Percentiles rank a stretch among this genome's conserved stretches.
Evolutionary conservation across 495 filamentous ascomycete species (phyloP).

Genomic region (Tuber aestivum): DNA sequence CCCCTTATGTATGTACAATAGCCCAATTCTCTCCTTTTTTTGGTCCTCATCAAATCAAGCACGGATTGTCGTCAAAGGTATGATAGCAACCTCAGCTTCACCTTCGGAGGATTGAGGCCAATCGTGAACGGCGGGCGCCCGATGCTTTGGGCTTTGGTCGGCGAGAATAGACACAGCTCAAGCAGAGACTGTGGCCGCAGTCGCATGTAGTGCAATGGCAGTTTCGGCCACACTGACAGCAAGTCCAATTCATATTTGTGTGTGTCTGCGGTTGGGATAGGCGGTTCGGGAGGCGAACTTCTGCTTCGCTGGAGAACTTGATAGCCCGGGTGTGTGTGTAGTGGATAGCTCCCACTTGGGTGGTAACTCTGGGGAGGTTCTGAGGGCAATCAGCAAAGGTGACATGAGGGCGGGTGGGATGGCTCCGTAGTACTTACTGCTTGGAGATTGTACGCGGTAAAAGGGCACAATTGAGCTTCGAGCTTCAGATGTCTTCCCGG

Average conservation of each 20-base stretch:
- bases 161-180: slow-evolving; percentile 40
- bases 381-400: not conserved
- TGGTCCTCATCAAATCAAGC: not conserved
- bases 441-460: not conserved
- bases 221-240: slow-evolving; percentile 36
- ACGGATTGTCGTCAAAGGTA: not conserved
- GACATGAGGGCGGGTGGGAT: not conserved
- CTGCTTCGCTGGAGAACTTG: not conserved
- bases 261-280: slow-evolving; percentile 7
- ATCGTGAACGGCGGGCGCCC: not conserved
- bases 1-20: not conserved
- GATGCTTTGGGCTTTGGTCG: slow-evolving; percentile 14
- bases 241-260: slow-evolving; percentile 39
- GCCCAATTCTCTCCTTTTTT: not conserved
- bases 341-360: not conserved
- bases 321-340: not conserved
- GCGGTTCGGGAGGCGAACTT: slow-evolving; percentile 5
- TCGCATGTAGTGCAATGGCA: slow-evolving; percentile 39
- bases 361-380: not conserved
- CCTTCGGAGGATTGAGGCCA: not conserved
- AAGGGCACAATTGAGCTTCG: not conserved
- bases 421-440: slow-evolving; percentile 7
- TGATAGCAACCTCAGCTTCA: not conserved
- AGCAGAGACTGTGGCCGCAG: slow-evolving; percentile 38
- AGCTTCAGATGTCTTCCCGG: not conserved